Percentiles rank a stretch among this genome's conserved stretches.
phyloP scores from a whole-genome alignment of 306 rosid genomes.

The Vachellia collinsii region DNA sequence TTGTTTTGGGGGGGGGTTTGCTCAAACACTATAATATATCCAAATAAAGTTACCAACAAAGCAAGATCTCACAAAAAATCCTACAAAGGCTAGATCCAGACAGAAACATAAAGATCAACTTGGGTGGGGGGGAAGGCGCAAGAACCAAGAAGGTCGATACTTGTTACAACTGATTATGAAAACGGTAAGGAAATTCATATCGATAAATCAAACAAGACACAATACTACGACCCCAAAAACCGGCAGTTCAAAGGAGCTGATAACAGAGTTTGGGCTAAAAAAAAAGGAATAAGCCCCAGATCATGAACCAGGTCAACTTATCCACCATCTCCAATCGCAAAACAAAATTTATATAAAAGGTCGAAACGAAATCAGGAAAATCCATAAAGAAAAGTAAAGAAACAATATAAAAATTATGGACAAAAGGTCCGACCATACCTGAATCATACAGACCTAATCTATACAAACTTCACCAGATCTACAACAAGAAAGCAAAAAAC shows the following conservation, averaged over 20 bases:
- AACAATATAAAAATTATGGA: background rate
- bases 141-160: background rate
- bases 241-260: background rate
- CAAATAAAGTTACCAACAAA: background rate
- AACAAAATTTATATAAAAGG: background rate
- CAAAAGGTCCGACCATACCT: slow-evolving; percentile 19
- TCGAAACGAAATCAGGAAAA: background rate
- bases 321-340: background rate
- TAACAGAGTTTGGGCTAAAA: background rate
- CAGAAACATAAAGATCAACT: background rate
- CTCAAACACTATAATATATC: background rate
- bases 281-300: background rate
- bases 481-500: slow-evolving; percentile 26
- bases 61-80: background rate
- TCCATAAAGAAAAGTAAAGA: background rate
- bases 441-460: slow-evolving; percentile 31
- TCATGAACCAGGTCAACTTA: background rate
- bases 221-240: background rate
- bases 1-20: no score
- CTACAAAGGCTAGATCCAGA: background rate
- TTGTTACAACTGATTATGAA: background rate
- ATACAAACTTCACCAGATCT: slow-evolving; percentile 48
- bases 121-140: background rate
- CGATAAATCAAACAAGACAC: background rate
- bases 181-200: background rate